Base-by-base conservation (phyloP, 202 grass and related monocot genomes). In the Brachypodium distachyon region DNA sequence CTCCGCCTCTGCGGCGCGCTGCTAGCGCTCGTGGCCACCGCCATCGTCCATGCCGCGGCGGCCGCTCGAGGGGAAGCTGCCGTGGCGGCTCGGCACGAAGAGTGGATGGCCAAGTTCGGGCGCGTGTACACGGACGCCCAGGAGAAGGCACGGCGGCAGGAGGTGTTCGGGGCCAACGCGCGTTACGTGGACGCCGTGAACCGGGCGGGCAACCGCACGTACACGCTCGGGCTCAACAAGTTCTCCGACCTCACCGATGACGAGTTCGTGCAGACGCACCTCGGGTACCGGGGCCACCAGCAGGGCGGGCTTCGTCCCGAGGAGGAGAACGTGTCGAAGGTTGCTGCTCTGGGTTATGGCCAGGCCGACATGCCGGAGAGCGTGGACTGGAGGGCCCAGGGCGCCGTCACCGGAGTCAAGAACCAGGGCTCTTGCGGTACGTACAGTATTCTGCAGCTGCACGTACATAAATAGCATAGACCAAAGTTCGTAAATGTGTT, bases 51-150 rank as follows among this genome's bases (percentile, higher is more conserved):
- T n/a, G n/a, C n/a, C n/a, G n/a, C n/a, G 9, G 83, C 77, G 44
- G 27, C 9, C 28, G n/a, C n/a, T n/a, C 43, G 5, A 46, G 42
- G 33, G 31, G 46, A 39, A 2, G 1, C 21, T n/a, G n/a, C n/a
- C n/a, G n/a, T 53, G 33, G 52, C 61, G 29, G 61, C 9, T 7
- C 57, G 70, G 68, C 70, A 88, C 55, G 62, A 84, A 55, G 64
- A 50, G 67, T 88, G 81, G 81, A 84, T 88, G 86, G 62, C 26
- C 47, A 38, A 59, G 61, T 68, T 81, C 65, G 86, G 81, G 28
- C 86, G 70, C n/a, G 53, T 61, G 1, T 88, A 88, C 43, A 76
- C 68, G 16, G 77, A 84, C 83, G 77, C 60, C 0, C 71, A 43
- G 7, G 86, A 89, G 55, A 84, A 84, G 44, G 28, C 11, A n/a